Evolutionary conservation across 1,139 yeast genomes (phyloP), one percentile per base, ranked within the genome.

Genomic region (Blastobotrys malaysiensis): DNA sequence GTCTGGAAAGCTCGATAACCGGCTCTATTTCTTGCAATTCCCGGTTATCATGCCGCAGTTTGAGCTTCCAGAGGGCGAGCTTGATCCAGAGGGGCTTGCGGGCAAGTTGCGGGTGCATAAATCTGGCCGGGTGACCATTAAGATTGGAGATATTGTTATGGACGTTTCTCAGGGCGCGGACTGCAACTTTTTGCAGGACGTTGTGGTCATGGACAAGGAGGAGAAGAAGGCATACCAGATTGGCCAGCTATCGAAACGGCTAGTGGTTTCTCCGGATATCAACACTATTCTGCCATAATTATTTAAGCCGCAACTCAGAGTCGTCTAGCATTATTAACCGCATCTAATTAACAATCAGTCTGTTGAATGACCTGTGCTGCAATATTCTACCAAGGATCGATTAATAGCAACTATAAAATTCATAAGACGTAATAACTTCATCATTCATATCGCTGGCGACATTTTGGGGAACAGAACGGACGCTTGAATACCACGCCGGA

Each of bases 61-160:
- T 57, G 69, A 69, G 51, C 43, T 48, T n/a, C 31, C 55, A 21
- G 39, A 47, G 24, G 43, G 47, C 18, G 48, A 20, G 27, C 56
- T 45, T 13, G 59, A 53, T 18, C 69, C 67, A 0, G 69, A 65
- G 21, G 97, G 97, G 1, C 76, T 77, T 55, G 78, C 88, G 20
- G 97, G 97, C 3, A 77, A 78, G 26, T 65, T 90, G 45, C 80
- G 91, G 57, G 76, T 87, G 52, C 97, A 89, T 68, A 79, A 83
- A 63, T 87, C 96, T 0, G 97, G 97, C 5, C 86, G 80, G 65
- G 72, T 89, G 44, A 77, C 93, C 11, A 80, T 90, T 69, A 80
- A 81, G 57, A 74, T 90, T 53, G 97, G 96, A 9, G 80, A 84
- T 54, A 79, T 83, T 43, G 74, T 77, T 14, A 77, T 90, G 77